Percentiles rank a stretch among this genome's conserved stretches.
phyloP scores from a whole-genome alignment of 148 eudicot species.

The Polygonum aviculare region DNA sequence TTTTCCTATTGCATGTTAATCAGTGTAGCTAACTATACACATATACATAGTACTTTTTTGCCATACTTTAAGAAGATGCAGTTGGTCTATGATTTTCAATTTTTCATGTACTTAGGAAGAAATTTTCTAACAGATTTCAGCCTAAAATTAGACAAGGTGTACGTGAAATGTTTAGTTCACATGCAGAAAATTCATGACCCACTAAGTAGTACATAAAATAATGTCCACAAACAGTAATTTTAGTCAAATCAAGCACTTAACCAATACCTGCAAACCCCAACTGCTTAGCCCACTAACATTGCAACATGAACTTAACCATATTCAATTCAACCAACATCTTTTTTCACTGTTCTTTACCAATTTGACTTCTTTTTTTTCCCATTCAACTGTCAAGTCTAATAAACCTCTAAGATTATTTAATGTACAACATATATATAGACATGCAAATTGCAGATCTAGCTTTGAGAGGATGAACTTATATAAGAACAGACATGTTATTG shows the following conservation, averaged over 20 bases:
- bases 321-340: not conserved
- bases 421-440: not conserved
- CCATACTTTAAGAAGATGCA: not conserved
- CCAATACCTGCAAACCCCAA: constrained; percentile 1
- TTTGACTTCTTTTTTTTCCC: not conserved
- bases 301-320: not conserved
- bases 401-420: not conserved
- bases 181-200: not conserved
- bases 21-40: too few relatives aligned
- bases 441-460: not conserved
- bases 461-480: not conserved
- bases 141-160: not conserved
- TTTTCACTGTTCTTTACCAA: not conserved
- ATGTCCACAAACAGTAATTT: not conserved
- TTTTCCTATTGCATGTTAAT: too few relatives aligned
- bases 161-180: not conserved
- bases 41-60: too few relatives aligned
- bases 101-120: not conserved
- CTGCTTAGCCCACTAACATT: not conserved
- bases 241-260: not conserved
- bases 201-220: not conserved
- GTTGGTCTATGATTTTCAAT: not conserved
- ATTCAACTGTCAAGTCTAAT: not conserved
- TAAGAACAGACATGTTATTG: not conserved
- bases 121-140: not conserved